Percentiles rank a stretch among this genome's conserved stretches.
phyloP scores from a whole-genome alignment of 2,329 filamentous ascomycete genomes.

The Sporothrix euskadiensis region DNA sequence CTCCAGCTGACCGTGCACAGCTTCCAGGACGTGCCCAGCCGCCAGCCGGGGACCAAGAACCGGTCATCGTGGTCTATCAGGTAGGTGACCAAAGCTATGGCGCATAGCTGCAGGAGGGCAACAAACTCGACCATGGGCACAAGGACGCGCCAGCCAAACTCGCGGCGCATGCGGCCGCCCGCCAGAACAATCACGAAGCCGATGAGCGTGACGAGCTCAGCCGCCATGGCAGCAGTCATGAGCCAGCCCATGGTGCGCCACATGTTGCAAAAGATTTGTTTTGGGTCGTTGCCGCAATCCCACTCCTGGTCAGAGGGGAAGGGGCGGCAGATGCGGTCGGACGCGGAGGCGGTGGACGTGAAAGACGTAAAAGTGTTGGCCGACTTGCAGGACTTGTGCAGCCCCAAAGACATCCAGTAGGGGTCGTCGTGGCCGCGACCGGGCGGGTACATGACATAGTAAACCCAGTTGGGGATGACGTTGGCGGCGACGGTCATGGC shows the following conservation, averaged over 20 bases:
- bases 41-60: constrained; percentile 79
- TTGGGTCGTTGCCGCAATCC: constrained; percentile 62
- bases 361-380: constrained; percentile 39
- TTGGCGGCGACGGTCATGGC: constrained; percentile 71
- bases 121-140: constrained; percentile 65
- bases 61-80: constrained; percentile 80
- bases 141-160: constrained; percentile 79
- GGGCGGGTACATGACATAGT: constrained; percentile 54
- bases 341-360: neutral
- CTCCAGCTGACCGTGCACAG: constrained; percentile 62
- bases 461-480: constrained; percentile 69
- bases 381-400: constrained; percentile 78
- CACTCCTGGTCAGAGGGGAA: constrained; percentile 60
- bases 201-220: constrained; percentile 78
- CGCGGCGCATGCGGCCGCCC: constrained; percentile 77
- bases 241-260: constrained; percentile 89
- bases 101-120: constrained; percentile 68
- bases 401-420: constrained; percentile 66
- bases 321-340: constrained; percentile 59
- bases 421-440: constrained; percentile 48
- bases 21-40: constrained; percentile 75
- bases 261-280: constrained; percentile 78
- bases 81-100: constrained; percentile 81
- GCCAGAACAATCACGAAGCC: constrained; percentile 74
- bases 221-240: constrained; percentile 78